Percentiles rank a stretch among this genome's conserved stretches.
phyloP scores from a whole-genome alignment of 768 basidiomycete species.

The Tremella fuciformis region DNA sequence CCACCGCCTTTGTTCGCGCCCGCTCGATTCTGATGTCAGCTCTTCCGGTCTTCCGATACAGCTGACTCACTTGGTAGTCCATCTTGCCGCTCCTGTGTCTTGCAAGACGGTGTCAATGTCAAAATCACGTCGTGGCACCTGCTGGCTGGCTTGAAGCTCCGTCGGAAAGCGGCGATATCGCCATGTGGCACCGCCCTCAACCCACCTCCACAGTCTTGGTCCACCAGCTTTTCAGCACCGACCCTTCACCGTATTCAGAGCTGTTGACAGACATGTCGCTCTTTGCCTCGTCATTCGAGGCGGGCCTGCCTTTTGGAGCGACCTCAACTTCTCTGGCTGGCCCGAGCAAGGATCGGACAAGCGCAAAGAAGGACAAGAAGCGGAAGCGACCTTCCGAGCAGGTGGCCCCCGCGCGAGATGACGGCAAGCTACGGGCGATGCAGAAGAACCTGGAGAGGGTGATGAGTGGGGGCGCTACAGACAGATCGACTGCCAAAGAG shows the following conservation, averaged over 20 bases:
- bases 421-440: conserved; percentile 26
- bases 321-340: conserved; percentile 7
- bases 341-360: background rate
- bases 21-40: conserved; percentile 44
- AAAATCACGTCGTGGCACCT: background rate
- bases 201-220: background rate
- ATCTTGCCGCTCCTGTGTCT: conserved; percentile 12
- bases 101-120: background rate
- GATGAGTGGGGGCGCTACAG: conserved; percentile 41
- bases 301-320: conserved; percentile 17
- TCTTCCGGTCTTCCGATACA: background rate
- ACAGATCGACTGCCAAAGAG: conserved; percentile 18
- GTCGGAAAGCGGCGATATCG: background rate
- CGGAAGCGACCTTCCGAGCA: conserved; percentile 29
- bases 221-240: background rate
- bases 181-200: background rate
- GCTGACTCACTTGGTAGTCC: conserved; percentile 41
- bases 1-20: conserved; percentile 51
- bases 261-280: conserved; percentile 31
- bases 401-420: background rate
- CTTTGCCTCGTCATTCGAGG: conserved; percentile 39
- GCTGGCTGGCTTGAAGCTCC: background rate
- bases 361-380: conserved; percentile 24
- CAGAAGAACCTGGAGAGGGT: conserved; percentile 47
- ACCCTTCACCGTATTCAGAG: background rate